A percentile compares a stretch with the other conserved stretches of the same genome.
phyloP scores from a whole-genome alignment of 2,329 filamentous ascomycete genomes.

The Neopestalotiopsis clavispora region DNA sequence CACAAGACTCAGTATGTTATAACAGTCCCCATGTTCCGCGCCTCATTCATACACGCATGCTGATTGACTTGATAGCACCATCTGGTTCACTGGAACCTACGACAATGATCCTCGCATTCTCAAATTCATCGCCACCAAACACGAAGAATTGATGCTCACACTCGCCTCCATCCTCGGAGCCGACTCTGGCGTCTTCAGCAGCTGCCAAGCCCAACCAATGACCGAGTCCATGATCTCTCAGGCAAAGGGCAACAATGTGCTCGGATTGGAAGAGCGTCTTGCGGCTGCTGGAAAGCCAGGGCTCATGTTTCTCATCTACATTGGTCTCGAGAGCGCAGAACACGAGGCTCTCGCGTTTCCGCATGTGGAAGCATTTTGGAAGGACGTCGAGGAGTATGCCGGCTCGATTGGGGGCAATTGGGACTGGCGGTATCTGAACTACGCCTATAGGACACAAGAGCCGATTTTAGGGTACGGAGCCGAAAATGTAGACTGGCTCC shows the following conservation, averaged over 20 bases:
- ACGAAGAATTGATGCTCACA: conserved; percentile 40
- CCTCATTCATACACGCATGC: background rate
- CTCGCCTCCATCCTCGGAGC: conserved; percentile 30
- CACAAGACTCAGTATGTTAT: conserved; percentile 8
- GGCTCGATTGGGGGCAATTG: conserved; percentile 24
- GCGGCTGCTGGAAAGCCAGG: conserved; percentile 30
- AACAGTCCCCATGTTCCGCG: background rate
- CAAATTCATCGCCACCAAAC: conserved; percentile 41
- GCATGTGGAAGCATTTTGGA: conserved; percentile 33
- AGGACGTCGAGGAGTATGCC: conserved; percentile 31
- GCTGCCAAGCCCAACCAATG: conserved; percentile 41
- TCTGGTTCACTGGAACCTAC: conserved; percentile 23
- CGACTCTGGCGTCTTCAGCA: conserved; percentile 36
- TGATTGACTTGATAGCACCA: background rate
- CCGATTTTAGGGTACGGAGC: conserved; percentile 39
- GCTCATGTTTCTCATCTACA: conserved; percentile 35
- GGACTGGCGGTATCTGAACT: conserved; percentile 43
- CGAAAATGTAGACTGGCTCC: conserved; percentile 36
- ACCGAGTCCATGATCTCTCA: conserved; percentile 40
- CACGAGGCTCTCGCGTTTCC: conserved; percentile 31
- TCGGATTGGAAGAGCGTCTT: conserved; percentile 38
- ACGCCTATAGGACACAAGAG: conserved; percentile 37
- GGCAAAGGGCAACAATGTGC: conserved; percentile 44
- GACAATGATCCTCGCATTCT: conserved; percentile 33
- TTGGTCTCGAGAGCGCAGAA: conserved; percentile 36